Evolutionary conservation across 306 rosid genomes (phyloP).

Genomic region (Prosopis cineraria): DNA sequence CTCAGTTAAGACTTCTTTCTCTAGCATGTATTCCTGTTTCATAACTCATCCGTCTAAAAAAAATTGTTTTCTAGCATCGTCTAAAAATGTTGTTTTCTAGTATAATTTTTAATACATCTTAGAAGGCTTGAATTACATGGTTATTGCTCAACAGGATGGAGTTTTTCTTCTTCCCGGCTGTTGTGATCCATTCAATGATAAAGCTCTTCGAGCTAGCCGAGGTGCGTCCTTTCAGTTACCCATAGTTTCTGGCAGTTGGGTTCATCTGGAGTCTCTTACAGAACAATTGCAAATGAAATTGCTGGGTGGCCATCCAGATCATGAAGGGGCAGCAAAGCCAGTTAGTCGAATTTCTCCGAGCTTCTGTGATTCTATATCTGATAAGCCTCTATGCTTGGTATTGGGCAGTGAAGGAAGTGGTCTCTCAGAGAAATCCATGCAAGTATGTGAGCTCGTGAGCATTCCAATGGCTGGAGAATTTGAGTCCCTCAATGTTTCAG

Average conservation of each 20-base stretch:
- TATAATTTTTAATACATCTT: not conserved
- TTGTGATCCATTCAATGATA: slow-evolving; percentile 91
- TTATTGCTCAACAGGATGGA: slow-evolving; percentile 61
- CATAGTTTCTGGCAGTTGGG: slow-evolving; percentile 75
- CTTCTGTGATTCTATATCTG: slow-evolving; percentile 54
- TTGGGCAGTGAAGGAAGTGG: slow-evolving; percentile 96
- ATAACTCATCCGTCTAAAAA: not conserved
- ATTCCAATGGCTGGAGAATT: slow-evolving; percentile 89
- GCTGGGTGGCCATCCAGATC: slow-evolving; percentile 81
- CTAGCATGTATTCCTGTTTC: not conserved
- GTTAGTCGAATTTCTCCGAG: slow-evolving; percentile 52
- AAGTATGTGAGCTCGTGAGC: slow-evolving; percentile 78
- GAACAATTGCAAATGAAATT: slow-evolving; percentile 64
- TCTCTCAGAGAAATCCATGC: slow-evolving; percentile 63
- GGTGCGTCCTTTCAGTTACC: slow-evolving; percentile 96
- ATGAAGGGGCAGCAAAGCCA: slow-evolving; percentile 46
- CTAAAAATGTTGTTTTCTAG: not conserved
- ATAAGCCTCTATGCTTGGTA: slow-evolving; percentile 67
- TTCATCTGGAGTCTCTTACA: slow-evolving; percentile 57
- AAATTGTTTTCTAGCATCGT: not conserved
- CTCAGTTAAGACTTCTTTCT: slow-evolving; percentile 1
- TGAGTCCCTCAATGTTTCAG: slow-evolving; percentile 95
- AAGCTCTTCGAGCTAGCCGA: slow-evolving; percentile 94
- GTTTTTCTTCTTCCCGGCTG: slow-evolving; percentile 91
- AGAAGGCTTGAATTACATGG: slow-evolving; percentile 7